These are phyloP conservation scores for Malus hybrid DNA, from an alignment of 331 rosid genomes.

Conservation along the genomic window DNA sequence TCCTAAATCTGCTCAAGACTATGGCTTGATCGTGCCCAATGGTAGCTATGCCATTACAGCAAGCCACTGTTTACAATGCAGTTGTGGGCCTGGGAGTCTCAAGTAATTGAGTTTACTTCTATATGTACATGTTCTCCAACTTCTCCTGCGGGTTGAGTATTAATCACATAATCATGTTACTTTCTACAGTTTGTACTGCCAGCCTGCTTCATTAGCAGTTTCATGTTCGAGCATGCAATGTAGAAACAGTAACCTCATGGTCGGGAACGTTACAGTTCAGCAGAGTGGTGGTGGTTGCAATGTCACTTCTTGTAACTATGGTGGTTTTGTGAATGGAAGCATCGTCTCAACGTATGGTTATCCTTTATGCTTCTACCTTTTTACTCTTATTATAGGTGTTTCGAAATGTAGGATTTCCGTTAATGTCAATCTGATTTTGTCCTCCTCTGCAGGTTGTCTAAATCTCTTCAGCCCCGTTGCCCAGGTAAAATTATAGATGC, in stretches of 20 bases:
- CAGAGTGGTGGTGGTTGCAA: constrained; percentile 87
- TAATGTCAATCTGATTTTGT: constrained; percentile 14
- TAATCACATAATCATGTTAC: not conserved
- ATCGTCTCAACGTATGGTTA: constrained; percentile 55
- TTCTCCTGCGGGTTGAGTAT: not conserved
- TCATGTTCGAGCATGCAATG: constrained; percentile 99
- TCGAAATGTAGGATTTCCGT: not conserved
- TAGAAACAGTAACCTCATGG: constrained; percentile 72
- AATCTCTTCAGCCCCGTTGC: constrained; percentile 87
- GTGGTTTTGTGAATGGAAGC: constrained; percentile 80
- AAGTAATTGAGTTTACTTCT: constrained; percentile 40
- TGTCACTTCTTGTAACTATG: constrained; percentile 75
- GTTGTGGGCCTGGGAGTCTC: constrained; percentile 82
- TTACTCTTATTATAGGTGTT: not conserved
- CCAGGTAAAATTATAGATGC: constrained; percentile 52
- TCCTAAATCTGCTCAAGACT: constrained; percentile 62
- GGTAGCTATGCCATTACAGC: constrained; percentile 95
- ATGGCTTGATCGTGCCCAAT: constrained; percentile 82
- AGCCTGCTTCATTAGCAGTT: constrained; percentile 92
- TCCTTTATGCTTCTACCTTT: constrained; percentile 1
- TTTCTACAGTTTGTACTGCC: constrained; percentile 74
- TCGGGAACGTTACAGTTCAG: constrained; percentile 77
- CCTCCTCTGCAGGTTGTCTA: constrained; percentile 49
- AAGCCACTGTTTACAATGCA: constrained; percentile 92
- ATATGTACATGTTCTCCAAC: not conserved